Base-by-base conservation (phyloP, 225 moss, liverwort and hornwort genomes). In the Antitrichia curtipendula region DNA sequence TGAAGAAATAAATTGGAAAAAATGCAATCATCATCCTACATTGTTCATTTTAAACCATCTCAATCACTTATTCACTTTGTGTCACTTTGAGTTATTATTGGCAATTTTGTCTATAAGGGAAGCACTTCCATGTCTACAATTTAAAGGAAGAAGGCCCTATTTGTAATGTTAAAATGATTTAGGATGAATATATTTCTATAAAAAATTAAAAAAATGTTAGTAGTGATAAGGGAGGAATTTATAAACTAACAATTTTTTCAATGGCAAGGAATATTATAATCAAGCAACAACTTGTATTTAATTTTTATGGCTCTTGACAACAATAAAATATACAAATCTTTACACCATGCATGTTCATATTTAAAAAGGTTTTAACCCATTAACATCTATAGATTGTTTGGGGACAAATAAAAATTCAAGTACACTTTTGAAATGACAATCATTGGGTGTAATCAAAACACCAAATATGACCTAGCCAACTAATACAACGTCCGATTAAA, bases 141-240 rank as follows among this genome's bases (percentile, higher is more conserved):
- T 40, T 69, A 23, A 23, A 13, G 1, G 3, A 0, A 38, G 1
- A 12, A 68, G 38, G 4, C 2, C 34, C 23, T 23, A 68, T 7
- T 12, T 22, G 16, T 16, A 12, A 38, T 22, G 3, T 23, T 65
- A 7, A 38, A 22, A 38, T 38, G 68, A 38, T 23, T 12, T 22
- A 38, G 3, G 1, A n/a, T 22, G 22, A 22, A 13, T 68, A 38
- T 38, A 38, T 68, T 38, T 38, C 7, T 38, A 12, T 68, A 12
- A 38, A n/a, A 31, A 31, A n/a, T 2, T 3, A n/a, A n/a, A n/a
- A n/a, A n/a, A n/a, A n/a, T 9, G 1, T 12, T 12, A 66, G 1
- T 68, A 68, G 21, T 68, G 2, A n/a, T n/a, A 3, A n/a, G 4
- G 0, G 22, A 41, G 2, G 15, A 70, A 15, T 41, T 25, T 15